Base-by-base conservation (phyloP, 139 green algal genomes). In the Chlamydomonas sp. region DNA sequence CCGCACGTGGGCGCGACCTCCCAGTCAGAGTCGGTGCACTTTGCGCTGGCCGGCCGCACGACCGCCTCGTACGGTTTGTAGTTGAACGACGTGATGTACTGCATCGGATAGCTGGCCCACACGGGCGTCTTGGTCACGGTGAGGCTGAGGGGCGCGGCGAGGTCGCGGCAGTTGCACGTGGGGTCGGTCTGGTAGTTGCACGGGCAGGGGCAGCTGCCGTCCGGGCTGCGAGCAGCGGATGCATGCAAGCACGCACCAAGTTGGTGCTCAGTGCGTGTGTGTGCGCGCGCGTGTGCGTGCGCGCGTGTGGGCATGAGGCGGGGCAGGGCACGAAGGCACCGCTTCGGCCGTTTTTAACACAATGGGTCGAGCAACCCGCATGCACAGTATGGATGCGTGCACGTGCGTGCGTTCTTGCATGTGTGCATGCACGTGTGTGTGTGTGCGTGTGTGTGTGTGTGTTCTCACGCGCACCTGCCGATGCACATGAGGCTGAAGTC, bases 1-100 rank as follows among this genome's bases (percentile, higher is more conserved):
- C 86, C 86, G 74, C 90, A 96, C 16, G 86, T 93, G 28, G 90
- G 84, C 3, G 54, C 49, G 1, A 39, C 36, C 3, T 80, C 68
- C 28, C 65, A 71, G 34, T 82, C 73, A n/a, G n/a, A n/a, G n/a
- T n/a, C n/a, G n/a, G n/a, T n/a, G 76, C 81, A 87, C 4, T 69
- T 47, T 0, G 69, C 65, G 13, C 72, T 50, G n/a, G 35, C 38
- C 5, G 79, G 76, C 5, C 79, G 58, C n/a, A 85, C 66, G 4
- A 87, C 60, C 2, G 65, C 36, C 65, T 85, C 82, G 5, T 73
- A 63, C 0, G 79, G 77, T 54, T 84, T 83, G 65, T 72, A 88
- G 48, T 85, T 85, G 61, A 80, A 88, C 0, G 67, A 68, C 36
- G 77, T 47, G 0, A 81, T 10, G 58, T 79, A 79, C 68, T 80